Base-by-base conservation (phyloP, 352 stramenopile species). In the Phytophthora uliginosa region DNA sequence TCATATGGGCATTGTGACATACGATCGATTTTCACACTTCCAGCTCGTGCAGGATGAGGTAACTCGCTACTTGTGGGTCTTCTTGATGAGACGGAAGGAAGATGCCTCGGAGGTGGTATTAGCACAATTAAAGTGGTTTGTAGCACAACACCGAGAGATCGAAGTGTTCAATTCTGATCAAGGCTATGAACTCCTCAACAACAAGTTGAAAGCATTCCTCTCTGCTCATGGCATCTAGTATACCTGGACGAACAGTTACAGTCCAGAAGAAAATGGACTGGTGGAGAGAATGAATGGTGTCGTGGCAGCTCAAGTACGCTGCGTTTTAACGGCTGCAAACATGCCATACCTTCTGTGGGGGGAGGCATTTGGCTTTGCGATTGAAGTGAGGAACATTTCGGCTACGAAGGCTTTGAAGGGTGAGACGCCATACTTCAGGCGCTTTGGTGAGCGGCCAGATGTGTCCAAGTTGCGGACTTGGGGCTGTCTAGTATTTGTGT, bases 21-120 rank as follows among this genome's bases (percentile, higher is more conserved):
- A 62, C 52, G 20, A 62, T 54, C 59, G 59, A 0, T 74, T 65
- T n/a, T 6, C 22, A 10, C 66, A 69, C 24, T 74, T 69, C 26
- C 52, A 59, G 38, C 51, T 68, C 28, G 40, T 67, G 36, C 9
- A 42, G 12, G 36, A 42, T 42, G 36, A 42, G 4, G 36, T 9
- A 17, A 42, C 8, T 17, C 13, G 9, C 10, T 42, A 42, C 4
- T 10, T 42, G 36, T 42, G 36, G 36, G 36, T 7, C 36, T 42
- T 42, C 7, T 1, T 42, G 36, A 8, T 42, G 36, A 42, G 36
- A 42, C 17, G 36, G 18, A 42, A 42, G 9, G 36, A 42, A 10
- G 36, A 42, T 17, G 36, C 36, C 36, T 31, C 28, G 7, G 28
- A 31, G 0, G 36, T 17, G 36, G 36, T 42, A 5, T 5, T 42